A percentile compares a stretch with the other conserved stretches of the same genome.
phyloP scores from a whole-genome alignment of 139 green algal species.

The Ettlia oleoabundans region DNA sequence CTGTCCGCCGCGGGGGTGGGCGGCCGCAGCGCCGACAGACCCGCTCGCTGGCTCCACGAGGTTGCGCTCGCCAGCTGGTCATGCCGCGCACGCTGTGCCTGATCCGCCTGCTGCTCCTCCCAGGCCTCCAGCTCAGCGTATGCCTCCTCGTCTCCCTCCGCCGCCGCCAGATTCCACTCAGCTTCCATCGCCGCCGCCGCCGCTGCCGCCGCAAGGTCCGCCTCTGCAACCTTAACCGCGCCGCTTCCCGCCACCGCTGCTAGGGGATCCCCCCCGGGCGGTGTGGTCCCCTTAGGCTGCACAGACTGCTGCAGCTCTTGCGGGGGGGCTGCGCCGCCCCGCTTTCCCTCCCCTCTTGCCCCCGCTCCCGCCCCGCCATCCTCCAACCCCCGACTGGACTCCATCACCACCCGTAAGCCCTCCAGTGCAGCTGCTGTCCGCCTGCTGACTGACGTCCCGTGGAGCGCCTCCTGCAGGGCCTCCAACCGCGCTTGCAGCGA shows the following conservation, averaged over 20 bases:
- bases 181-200: background rate
- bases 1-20: too few species aligned
- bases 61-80: background rate
- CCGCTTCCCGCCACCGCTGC: background rate
- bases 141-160: background rate
- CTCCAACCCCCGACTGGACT: background rate
- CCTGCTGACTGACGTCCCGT: too few species aligned
- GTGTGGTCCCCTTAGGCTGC: too few species aligned
- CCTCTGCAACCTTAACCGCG: background rate
- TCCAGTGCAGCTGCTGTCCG: background rate
- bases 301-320: background rate
- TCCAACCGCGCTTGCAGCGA: background rate
- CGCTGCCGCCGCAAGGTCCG: background rate
- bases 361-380: background rate
- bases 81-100: background rate
- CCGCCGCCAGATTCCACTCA: background rate
- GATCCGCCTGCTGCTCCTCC: background rate
- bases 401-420: slow-evolving; percentile 1
- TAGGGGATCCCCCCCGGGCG: too few species aligned
- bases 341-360: background rate
- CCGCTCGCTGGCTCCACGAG: background rate
- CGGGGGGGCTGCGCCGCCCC: background rate
- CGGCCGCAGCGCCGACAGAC: too few species aligned
- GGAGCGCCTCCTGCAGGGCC: background rate
- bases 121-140: background rate